Evolutionary conservation across 257 asterid species (phyloP).

Genomic region (Lycium ferocissimum): DNA sequence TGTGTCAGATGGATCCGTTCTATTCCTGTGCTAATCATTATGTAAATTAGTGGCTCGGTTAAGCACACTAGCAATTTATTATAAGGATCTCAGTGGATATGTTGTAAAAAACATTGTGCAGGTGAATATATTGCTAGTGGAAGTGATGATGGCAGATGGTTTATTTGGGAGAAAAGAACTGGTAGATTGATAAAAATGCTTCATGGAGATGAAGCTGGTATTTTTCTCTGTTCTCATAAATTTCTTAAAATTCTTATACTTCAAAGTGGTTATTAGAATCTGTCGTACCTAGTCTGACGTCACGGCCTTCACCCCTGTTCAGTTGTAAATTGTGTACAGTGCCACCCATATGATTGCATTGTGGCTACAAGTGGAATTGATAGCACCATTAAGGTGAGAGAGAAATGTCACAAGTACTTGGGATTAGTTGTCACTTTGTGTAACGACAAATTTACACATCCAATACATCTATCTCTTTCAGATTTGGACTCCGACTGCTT

Average conservation of each 20-base stretch:
- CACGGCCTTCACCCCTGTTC: slow-evolving; percentile 38
- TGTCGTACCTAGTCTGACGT: slow-evolving; percentile 27
- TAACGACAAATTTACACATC: not conserved
- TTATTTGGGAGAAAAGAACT: slow-evolving; percentile 92
- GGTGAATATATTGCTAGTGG: slow-evolving; percentile 97
- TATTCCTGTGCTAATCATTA: not conserved
- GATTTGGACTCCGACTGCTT: slow-evolving; percentile 91
- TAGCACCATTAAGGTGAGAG: slow-evolving; percentile 88
- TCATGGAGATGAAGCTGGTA: slow-evolving; percentile 93
- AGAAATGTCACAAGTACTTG: slow-evolving; percentile 21
- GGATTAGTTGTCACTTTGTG: not conserved
- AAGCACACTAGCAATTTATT: slow-evolving; percentile 23
- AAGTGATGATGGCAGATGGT: slow-evolving; percentile 99
- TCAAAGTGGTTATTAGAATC: not conserved
- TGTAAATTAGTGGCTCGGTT: slow-evolving; percentile 15
- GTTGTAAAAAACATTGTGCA: slow-evolving; percentile 39
- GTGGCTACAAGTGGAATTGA: slow-evolving; percentile 99
- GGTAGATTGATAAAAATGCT: slow-evolving; percentile 90
- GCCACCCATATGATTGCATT: slow-evolving; percentile 86
- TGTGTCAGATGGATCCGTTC: slow-evolving; percentile 20
- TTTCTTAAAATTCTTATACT: not conserved
- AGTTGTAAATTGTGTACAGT: slow-evolving; percentile 96
- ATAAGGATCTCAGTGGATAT: slow-evolving; percentile 30
- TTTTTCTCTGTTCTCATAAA: slow-evolving; percentile 13
- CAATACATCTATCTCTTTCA: slow-evolving; percentile 39